Evolutionary conservation across 495 filamentous ascomycete species (phyloP), one percentile per base, ranked within the genome.

Genomic region (Halenospora varia): DNA sequence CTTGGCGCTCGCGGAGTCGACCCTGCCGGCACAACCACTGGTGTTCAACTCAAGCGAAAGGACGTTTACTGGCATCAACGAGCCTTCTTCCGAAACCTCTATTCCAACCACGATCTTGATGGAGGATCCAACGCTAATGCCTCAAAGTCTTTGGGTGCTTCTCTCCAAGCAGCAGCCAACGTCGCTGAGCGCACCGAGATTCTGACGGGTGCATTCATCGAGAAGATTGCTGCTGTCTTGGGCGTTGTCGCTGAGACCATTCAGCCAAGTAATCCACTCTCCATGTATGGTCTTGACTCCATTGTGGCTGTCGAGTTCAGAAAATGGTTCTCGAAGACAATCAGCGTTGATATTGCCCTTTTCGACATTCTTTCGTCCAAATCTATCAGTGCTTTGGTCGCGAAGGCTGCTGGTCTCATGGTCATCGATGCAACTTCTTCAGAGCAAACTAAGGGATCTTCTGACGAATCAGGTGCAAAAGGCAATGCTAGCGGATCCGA

Each of bases 241-340:
- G 54, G 52, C 25, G 61, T 69, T 40, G 20, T 63, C 2, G 42
- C 56, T 25, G 56, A 61, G 8, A 25, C 29, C 40, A 56, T 56
- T 25, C 45, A 23, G 17, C 51, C 24, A 6, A 10, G 15, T 24
- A 56, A 35, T 9, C 51, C 68, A 13, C 45, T 72, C 44, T 24
- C 52, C 2, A 50, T 20, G 6, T 73, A 63, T 51, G 68, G 69
- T 19, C 48, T 74, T 48, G 71, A 75, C 46, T 66, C 59, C 41
- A 70, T 74, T 63, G 51, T 75, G 39, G 70, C 63, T 2, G 57
- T 59, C 15, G 73, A 75, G 51, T 67, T 74, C 39, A 56, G 68
- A 26, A 60, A 55, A 9, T 73, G 63, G 58, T 56, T 74, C 25
- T 35, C 42, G 9, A 40, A 40, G 35, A 40, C 35, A 9, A 40